Conservation (phyloP, 345 rosid species). For the Atalantia buxifolia region DNA sequence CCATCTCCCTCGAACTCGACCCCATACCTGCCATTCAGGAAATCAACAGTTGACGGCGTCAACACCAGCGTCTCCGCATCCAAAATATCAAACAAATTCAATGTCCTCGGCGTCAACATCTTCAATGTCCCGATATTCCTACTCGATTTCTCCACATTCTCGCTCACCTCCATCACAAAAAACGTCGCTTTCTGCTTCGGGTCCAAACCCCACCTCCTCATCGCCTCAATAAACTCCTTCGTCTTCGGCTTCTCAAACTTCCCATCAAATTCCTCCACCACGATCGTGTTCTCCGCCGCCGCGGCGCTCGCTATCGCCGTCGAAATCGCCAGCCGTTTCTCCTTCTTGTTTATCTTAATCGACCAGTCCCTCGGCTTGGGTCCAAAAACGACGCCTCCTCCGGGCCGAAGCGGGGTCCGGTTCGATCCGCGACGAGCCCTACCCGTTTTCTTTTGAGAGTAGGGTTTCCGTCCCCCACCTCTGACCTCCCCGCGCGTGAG, state of each 20-base stretch:
- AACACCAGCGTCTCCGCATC: conserved; percentile 78
- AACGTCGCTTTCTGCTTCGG: conserved; percentile 86
- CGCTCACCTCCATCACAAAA: conserved; percentile 64
- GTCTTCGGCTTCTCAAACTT: conserved; percentile 79
- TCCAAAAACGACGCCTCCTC: conserved; percentile 87
- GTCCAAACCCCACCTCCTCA: conserved; percentile 89
- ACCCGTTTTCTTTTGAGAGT: conserved; percentile 85
- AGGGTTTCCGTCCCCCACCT: conserved; percentile 92
- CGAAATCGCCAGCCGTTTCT: conserved; percentile 76
- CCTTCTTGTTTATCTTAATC: conserved; percentile 84
- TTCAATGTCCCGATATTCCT: conserved; percentile 86
- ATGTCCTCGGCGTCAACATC: conserved; percentile 82
- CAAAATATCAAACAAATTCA: conserved; percentile 88
- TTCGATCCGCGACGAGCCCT: conserved; percentile 74
- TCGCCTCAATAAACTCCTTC: conserved; percentile 69
- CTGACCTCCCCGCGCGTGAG: conserved; percentile 84
- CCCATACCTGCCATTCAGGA: conserved; percentile 72
- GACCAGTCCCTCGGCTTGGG: conserved; percentile 91
- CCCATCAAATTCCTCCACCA: conserved; percentile 85
- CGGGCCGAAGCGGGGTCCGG: conserved; percentile 79
- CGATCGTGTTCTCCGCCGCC: conserved; percentile 52
- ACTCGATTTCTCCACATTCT: conserved; percentile 58
- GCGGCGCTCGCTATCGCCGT: conserved; percentile 77
- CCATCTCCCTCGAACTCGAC: conserved; percentile 35
- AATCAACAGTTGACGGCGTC: conserved; percentile 70